Evolutionary conservation across 2,329 filamentous ascomycete genomes (phyloP).

Genomic region (Epichloe glyceriae): DNA sequence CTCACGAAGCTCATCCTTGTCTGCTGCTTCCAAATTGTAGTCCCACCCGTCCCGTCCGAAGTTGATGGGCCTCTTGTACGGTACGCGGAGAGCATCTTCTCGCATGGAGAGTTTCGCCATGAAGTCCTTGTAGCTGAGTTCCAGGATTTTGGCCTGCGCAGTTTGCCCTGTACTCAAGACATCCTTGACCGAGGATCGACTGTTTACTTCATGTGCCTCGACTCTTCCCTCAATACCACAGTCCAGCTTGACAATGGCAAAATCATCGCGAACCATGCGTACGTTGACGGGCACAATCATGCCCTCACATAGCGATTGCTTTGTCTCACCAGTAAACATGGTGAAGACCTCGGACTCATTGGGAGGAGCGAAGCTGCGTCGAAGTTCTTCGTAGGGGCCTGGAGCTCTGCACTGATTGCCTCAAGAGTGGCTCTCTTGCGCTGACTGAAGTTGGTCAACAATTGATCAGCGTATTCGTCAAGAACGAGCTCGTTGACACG

Average conservation of each 20-base stretch:
- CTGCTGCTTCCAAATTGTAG: slow-evolving; percentile 62
- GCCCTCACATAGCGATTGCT: slow-evolving; percentile 66
- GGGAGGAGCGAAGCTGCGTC: slow-evolving; percentile 62
- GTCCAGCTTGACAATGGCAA: slow-evolving; percentile 86
- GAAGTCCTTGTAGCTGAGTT: slow-evolving; percentile 78
- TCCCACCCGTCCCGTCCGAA: slow-evolving; percentile 79
- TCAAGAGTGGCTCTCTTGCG: slow-evolving; percentile 92
- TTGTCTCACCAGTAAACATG: slow-evolving; percentile 90
- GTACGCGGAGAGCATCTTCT: slow-evolving; percentile 65
- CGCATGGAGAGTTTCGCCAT: slow-evolving; percentile 72
- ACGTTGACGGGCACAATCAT: slow-evolving; percentile 91
- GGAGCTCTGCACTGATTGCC: slow-evolving; percentile 86
- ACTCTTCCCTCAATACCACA: slow-evolving; percentile 87
- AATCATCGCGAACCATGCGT: slow-evolving; percentile 78
- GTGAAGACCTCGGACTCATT: slow-evolving; percentile 75
- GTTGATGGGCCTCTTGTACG: slow-evolving; percentile 56
- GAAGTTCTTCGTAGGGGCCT: slow-evolving; percentile 85
- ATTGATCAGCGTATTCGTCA: slow-evolving; percentile 92
- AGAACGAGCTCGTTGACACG: slow-evolving; percentile 92
- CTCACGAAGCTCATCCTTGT: slow-evolving; percentile 71
- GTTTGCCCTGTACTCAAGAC: slow-evolving; percentile 72
- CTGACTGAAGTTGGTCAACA: slow-evolving; percentile 86
- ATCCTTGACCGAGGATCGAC: slow-evolving; percentile 56
- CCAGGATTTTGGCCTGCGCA: slow-evolving; percentile 74
- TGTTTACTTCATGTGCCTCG: slow-evolving; percentile 68